Base-by-base conservation (phyloP, 208 protist species). In the Acanthamoeba lenticulata region DNA sequence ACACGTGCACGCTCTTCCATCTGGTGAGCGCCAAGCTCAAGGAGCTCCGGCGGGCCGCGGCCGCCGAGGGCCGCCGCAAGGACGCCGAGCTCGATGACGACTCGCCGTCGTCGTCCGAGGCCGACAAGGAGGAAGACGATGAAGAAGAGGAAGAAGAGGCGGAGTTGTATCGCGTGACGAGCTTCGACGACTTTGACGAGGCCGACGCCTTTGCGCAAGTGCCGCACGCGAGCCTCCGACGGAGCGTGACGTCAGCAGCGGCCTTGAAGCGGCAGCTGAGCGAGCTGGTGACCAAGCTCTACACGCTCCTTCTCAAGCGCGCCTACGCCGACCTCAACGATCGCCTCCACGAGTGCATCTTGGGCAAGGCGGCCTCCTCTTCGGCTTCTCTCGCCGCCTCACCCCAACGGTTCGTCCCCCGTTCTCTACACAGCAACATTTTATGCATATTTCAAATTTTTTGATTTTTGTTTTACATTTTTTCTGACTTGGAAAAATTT, bases 231-330 rank as follows among this genome's bases (percentile, higher is more conserved):
- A 17, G 44, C 38, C 49, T 47, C 45, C 42, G 74, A 24, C 74
- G 74, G 42, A 27, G 3, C 42, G 29, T 29, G 42, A 36, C 74
- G 13, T 17, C 19, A n/a, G 21, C 49, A 24, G 5, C 17, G 19
- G 44, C 52, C 17, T 93, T 93, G 44, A 74, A 93, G 45, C 19
- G 34, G 1, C 60, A 81, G 34, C 65, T 93, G n/a, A 57, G 32
- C 19, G 67, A 74, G 36, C 89, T 93, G 38, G 89, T 93, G 42
- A 49, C 62, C 62, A 77, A 81, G 44, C 36, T 93, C 89, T 93
- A 93, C 47, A n/a, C 44, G 19, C 17, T 93, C 49, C 89, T 93
- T 19, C 44, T 93, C 45, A 93, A 93, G 49, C 89, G 89, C 15
- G 60, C 34, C 36, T 69, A 91, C 60, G 34, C 29, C 34, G 40